phyloP scores from a whole-genome alignment of 2,329 filamentous ascomycete species.

The Lasiodiplodia hormozganensis region DNA sequence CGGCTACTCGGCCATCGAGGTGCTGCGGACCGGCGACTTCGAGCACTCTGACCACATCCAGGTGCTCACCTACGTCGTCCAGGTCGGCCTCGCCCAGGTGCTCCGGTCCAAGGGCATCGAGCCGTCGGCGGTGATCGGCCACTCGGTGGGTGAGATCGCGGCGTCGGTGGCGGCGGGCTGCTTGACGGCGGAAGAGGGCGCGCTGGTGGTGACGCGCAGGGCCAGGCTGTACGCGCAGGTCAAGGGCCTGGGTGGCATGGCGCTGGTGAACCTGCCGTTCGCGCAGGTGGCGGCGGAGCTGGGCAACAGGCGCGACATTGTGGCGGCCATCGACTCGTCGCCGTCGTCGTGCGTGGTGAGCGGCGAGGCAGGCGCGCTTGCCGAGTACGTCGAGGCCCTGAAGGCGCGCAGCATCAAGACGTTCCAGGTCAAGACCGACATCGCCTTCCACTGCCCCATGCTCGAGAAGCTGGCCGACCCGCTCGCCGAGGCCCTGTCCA shows the following conservation, averaged over 20 bases:
- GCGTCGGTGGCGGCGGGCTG: conserved; percentile 46
- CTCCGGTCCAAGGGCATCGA: conserved; percentile 41
- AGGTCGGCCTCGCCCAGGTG: conserved; percentile 43
- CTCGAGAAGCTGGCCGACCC: conserved; percentile 42
- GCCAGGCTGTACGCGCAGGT: conserved; percentile 43
- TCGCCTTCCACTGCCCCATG: conserved; percentile 52
- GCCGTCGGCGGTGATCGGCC: conserved; percentile 50
- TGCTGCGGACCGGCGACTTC: conserved; percentile 35
- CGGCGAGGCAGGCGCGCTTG: conserved; percentile 37
- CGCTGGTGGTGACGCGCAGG: conserved; percentile 44
- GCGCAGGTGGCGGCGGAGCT: conserved; percentile 38
- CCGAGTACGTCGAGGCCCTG: conserved; percentile 33
- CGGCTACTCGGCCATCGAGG: conserved; percentile 34
- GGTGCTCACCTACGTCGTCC: conserved; percentile 47
- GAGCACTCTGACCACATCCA: conserved; percentile 41
- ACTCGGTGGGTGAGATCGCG: conserved; percentile 53
- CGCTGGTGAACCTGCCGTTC: conserved; percentile 43
- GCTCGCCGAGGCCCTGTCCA: conserved; percentile 38
- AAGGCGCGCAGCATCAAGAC: conserved; percentile 40
- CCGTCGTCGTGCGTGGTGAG: conserved; percentile 47
- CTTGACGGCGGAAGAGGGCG: conserved; percentile 45
- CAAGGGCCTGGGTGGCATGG: conserved; percentile 43
- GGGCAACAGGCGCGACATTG: conserved; percentile 35
- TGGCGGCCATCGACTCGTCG: conserved; percentile 46
- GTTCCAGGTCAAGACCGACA: conserved; percentile 48